Percentiles rank a stretch among this genome's conserved stretches.
These are phyloP conservation scores for Trichoderma citrinoviride DNA, from an alignment of 2,329 filamentous ascomycete genomes.

Conservation along the genomic window DNA sequence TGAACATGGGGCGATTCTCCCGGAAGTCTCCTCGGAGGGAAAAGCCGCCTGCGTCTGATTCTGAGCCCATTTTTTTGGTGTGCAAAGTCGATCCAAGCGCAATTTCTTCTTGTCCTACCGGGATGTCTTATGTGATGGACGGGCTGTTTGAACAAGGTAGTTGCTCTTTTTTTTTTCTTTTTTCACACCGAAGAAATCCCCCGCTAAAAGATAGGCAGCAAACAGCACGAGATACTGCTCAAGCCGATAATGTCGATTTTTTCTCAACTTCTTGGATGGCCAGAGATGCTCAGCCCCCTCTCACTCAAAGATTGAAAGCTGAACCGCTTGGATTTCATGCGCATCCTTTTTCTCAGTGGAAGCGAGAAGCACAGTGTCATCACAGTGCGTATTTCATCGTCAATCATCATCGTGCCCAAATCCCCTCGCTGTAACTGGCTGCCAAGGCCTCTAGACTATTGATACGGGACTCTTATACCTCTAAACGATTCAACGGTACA, in stretches of 20 bases:
- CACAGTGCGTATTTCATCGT: slow-evolving; percentile 6
- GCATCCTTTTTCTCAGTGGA: slow-evolving; percentile 10
- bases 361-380: slow-evolving; percentile 7
- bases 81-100: neutral
- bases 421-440: neutral
- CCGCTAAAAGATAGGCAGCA: neutral
- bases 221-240: neutral
- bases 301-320: neutral
- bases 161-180: neutral
- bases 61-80: slow-evolving; percentile 8
- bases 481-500: no score
- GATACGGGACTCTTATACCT: no score
- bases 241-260: neutral
- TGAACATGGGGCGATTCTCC: slow-evolving; percentile 49
- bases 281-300: neutral
- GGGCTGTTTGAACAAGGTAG: neutral
- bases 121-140: neutral
- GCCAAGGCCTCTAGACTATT: neutral
- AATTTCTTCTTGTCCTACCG: neutral
- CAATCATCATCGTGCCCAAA: neutral
- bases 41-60: slow-evolving; percentile 12
- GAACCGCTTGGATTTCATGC: neutral
- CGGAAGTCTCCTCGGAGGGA: slow-evolving; percentile 2
- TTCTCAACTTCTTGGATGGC: neutral
- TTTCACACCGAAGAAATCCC: neutral